Evolutionary conservation across 352 stramenopile species (phyloP), one percentile per base, ranked within the genome.

Genomic region (Globisporangium paroecandrum): DNA sequence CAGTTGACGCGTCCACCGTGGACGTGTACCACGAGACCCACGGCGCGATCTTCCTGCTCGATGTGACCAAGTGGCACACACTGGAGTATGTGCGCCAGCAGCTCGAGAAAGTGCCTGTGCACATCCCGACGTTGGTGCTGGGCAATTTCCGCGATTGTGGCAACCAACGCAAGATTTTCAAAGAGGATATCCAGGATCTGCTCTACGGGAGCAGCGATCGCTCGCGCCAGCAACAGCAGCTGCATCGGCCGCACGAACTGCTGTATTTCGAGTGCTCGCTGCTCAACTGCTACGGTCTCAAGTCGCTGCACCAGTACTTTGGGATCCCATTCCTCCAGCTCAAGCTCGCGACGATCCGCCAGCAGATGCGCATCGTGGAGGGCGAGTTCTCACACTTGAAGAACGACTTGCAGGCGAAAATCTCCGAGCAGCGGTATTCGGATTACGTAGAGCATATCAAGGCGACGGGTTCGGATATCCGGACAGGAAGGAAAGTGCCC

Each of bases 1-100:
- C 81, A 3, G 83, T 95, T 29, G 91, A 98, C 65, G 89, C 89
- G 9, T 82, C 79, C 32, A 92, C 86, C 1, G 85, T 97, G 6
- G 87, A 97, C 68, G 89, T 98, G 64, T 98, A 97, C 67, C 79
- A 96, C 34, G 88, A 92, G 71, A 87, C 88, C n/a, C 86, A 94
- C 64, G 85, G 85, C 8, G 88, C 94, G 7, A 85, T 97, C 25
- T 97, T 97, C 65, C 63, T 97, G 62, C 69, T 97, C 58, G 87
- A 97, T 69, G 78, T 96, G 36, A 91, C 81, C 22, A 90, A 88
- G 66, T 84, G 76, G 68, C 72, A 90, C 64, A 93, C 87, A 53
- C 76, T 96, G 34, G 87, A 94, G 71, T 97, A 97, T 51, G 89
- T 94, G 6, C 78, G 81, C 13, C 71, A 86, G 57, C 79, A 93